Conservation (phyloP, 176 grass and related monocot genomes). For the Chrysopogon serrulatus region DNA sequence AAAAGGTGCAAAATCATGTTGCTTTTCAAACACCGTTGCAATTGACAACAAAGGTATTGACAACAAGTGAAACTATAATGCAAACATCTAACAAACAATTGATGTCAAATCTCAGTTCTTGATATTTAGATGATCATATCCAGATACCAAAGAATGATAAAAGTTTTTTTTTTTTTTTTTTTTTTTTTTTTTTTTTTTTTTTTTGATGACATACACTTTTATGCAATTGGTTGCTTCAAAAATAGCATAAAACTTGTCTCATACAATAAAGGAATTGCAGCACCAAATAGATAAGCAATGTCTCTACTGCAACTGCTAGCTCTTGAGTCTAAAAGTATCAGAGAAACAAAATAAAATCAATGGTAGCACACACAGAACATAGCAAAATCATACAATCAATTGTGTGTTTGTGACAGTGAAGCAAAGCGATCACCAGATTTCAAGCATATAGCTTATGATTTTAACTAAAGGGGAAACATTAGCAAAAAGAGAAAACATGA, state of each 20-base stretch:
- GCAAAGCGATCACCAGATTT: background rate
- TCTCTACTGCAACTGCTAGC: background rate
- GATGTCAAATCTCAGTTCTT: background rate
- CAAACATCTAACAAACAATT: background rate
- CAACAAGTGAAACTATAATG: background rate
- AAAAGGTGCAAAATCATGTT: background rate
- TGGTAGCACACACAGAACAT: background rate
- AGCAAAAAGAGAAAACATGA: background rate
- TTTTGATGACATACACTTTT: no score
- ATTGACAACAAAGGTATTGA: background rate
- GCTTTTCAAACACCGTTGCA: background rate
- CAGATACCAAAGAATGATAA: background rate
- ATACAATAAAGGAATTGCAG: background rate
- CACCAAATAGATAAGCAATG: background rate
- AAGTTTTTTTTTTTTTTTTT: no score
- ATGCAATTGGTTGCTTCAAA: background rate
- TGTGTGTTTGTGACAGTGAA: background rate
- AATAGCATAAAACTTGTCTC: background rate
- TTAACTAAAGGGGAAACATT: background rate
- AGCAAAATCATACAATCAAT: background rate
- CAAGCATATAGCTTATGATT: constrained; percentile 9
- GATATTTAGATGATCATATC: background rate
- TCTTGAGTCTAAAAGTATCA: background rate
- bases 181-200: no score
- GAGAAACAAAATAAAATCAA: background rate